These are phyloP conservation scores for Wickerhamomyces sp. DNA, from an alignment of 1,139 yeast species.

Conservation along the genomic window DNA sequence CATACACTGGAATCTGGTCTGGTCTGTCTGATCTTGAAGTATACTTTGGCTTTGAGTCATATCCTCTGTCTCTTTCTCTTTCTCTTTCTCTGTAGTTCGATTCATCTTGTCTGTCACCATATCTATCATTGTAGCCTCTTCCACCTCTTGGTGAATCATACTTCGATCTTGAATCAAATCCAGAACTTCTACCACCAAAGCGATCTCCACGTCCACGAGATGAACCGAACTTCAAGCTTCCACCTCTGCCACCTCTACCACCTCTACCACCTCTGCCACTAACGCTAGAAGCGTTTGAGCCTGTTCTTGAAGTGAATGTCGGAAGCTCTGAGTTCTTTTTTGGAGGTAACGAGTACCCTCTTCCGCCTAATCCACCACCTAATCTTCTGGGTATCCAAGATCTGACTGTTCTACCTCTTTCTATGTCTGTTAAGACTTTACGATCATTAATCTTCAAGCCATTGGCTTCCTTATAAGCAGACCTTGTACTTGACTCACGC, in stretches of 20 bases:
- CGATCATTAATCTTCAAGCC: slow-evolving; percentile 51
- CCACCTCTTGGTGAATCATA: slow-evolving; percentile 8
- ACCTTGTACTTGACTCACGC: slow-evolving; percentile 50
- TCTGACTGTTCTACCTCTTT: slow-evolving; percentile 71
- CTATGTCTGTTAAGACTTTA: slow-evolving; percentile 70
- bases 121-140: slow-evolving; percentile 7
- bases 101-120: slow-evolving; percentile 11
- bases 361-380: slow-evolving; percentile 73
- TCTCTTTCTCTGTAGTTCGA: slow-evolving; percentile 2
- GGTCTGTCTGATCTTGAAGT: slow-evolving; percentile 6
- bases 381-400: slow-evolving; percentile 78
- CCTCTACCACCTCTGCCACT: slow-evolving; percentile 9
- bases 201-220: slow-evolving; percentile 11
- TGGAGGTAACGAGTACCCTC: slow-evolving; percentile 38
- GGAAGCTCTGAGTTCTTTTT: slow-evolving; percentile 7
- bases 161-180: slow-evolving; percentile 3
- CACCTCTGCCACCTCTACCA: slow-evolving; percentile 4
- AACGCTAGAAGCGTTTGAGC: slow-evolving; percentile 3
- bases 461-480: slow-evolving; percentile 55
- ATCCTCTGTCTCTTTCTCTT: slow-evolving; percentile 1
- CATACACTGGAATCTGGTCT: slow-evolving; percentile 2
- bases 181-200: slow-evolving; percentile 14
- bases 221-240: slow-evolving; percentile 10
- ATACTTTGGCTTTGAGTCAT: slow-evolving; percentile 6
- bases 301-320: slow-evolving; percentile 7